Evolutionary conservation across 2,329 filamentous ascomycete species (phyloP).

Genomic region (Didymella sp.): DNA sequence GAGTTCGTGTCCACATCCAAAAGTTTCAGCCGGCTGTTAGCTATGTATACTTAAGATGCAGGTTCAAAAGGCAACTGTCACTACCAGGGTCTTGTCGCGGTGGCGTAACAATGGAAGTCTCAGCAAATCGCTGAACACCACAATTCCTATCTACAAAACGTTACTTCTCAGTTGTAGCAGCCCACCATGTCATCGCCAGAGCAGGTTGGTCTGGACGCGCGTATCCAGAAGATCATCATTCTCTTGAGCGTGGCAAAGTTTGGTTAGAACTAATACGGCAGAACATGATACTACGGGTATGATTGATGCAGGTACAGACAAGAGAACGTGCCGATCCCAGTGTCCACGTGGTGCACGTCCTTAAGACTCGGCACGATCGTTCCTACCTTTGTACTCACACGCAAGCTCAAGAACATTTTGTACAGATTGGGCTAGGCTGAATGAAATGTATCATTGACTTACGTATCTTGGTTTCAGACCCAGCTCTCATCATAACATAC

Average conservation of each 20-base stretch:
- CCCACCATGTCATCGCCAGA: neutral
- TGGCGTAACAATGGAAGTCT: neutral
- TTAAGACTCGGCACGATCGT: neutral
- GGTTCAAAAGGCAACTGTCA: neutral
- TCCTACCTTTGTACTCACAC: neutral
- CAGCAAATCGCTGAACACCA: too few species aligned
- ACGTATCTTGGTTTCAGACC: neutral
- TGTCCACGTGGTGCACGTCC: neutral
- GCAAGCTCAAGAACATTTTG: neutral
- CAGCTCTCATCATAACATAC: neutral
- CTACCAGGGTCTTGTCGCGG: neutral
- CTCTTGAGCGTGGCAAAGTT: too few species aligned
- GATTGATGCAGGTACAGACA: neutral
- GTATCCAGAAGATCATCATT: too few species aligned
- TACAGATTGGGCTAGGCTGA: neutral
- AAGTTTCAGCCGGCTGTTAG: neutral
- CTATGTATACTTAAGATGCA: neutral
- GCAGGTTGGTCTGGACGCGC: neutral
- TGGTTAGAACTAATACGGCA: too few species aligned
- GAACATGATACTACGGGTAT: too few species aligned
- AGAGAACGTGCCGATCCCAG: neutral
- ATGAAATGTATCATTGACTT: too few species aligned
- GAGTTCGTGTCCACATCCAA: neutral
- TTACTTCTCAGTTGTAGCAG: neutral
- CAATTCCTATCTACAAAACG: neutral